Evolutionary conservation across 177 flowering plant species (phyloP).

Genomic region (Vitis hybrid): DNA sequence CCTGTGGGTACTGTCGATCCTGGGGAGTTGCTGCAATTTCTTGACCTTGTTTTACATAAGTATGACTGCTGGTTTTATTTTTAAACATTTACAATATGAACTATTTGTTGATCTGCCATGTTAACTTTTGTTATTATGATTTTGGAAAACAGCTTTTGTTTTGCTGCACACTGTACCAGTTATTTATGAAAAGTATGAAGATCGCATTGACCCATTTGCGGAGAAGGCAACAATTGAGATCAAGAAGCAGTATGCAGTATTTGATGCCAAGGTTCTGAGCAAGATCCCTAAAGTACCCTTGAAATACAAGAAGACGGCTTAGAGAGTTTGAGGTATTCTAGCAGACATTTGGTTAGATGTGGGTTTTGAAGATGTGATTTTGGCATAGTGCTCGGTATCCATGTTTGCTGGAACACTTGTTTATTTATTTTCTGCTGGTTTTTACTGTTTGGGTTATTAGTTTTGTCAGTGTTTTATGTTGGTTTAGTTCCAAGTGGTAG

Average conservation of each 20-base stretch:
- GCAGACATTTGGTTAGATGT: constrained; percentile 8
- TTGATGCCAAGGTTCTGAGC: constrained; percentile 41
- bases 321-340: constrained; percentile 4
- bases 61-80: constrained; percentile 19
- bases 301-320: constrained; percentile 28
- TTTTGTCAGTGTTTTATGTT: not conserved
- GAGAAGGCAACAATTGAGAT: constrained; percentile 38
- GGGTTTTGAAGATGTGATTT: constrained; percentile 7
- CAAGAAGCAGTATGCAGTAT: constrained; percentile 40
- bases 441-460: no score
- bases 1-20: constrained; percentile 70
- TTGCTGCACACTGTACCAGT: constrained; percentile 44
- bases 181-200: constrained; percentile 44
- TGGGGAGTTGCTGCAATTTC: constrained; percentile 82
- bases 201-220: constrained; percentile 38
- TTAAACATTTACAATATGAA: not conserved
- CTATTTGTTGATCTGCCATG: not conserved
- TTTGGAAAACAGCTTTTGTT: constrained; percentile 32
- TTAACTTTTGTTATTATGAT: not conserved
- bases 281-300: constrained; percentile 33
- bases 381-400: constrained; percentile 3
- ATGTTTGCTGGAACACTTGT: not conserved
- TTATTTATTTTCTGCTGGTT: not conserved
- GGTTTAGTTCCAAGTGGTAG: constrained; percentile 6
- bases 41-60: constrained; percentile 77